These are phyloP conservation scores for Saccharomyces paradoxus DNA, from an alignment of 805 yeast species.

Conservation along the genomic window DNA sequence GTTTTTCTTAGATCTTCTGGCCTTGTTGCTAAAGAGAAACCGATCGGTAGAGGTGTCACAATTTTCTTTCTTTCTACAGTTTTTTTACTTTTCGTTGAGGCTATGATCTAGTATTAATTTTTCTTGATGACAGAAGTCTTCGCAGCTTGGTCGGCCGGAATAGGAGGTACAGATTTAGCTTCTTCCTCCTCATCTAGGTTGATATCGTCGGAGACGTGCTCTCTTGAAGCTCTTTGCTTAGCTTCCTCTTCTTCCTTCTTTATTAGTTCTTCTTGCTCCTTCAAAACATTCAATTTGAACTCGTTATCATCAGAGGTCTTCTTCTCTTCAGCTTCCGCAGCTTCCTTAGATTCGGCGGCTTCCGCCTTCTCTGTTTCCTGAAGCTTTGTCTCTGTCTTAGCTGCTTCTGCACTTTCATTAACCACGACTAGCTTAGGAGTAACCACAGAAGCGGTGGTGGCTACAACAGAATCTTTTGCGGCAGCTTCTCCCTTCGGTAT, in stretches of 20 bases:
- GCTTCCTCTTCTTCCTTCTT: constrained; percentile 81
- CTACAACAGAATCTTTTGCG: background rate
- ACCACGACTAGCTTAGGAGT: background rate
- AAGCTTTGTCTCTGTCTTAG: constrained; percentile 2
- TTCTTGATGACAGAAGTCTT: constrained; percentile 14
- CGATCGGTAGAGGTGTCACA: background rate
- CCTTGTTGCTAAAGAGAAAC: background rate
- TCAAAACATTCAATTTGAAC: constrained; percentile 62
- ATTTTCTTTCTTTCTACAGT: background rate
- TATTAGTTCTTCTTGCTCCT: constrained; percentile 76
- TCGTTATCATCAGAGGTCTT: constrained; percentile 36
- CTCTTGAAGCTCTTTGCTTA: constrained; percentile 31
- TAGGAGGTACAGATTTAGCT: constrained; percentile 10
- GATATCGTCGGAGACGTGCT: constrained; percentile 32
- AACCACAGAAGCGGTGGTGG: background rate
- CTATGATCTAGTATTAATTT: constrained; percentile 2
- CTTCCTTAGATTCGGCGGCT: constrained; percentile 4
- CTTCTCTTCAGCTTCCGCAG: constrained; percentile 3
- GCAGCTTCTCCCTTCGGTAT: constrained; percentile 1
- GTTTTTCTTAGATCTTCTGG: background rate
- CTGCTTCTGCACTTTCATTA: background rate
- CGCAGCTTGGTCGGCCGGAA: constrained; percentile 18
- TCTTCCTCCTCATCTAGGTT: constrained; percentile 34
- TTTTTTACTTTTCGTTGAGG: background rate
- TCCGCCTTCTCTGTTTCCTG: constrained; percentile 8